Evolutionary conservation across 176 grass and related monocot genomes (phyloP).

Genomic region (Zoysia pacifica): DNA sequence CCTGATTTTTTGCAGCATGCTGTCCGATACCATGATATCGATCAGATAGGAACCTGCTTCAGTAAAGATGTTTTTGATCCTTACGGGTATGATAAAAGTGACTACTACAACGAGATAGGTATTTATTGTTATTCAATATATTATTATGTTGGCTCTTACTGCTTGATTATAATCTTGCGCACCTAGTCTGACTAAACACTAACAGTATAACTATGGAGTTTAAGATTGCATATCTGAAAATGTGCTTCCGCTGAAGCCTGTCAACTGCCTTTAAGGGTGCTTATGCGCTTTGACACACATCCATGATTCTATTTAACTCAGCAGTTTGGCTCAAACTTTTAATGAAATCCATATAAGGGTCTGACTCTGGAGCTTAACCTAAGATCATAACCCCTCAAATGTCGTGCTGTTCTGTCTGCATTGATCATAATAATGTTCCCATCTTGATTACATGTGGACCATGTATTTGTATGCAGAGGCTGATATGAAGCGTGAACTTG

Average conservation of each 20-base stretch:
- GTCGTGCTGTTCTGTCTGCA: not conserved
- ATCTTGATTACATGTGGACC: slow-evolving; percentile 16
- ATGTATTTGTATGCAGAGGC: slow-evolving; percentile 55
- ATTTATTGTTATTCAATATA: slow-evolving; percentile 26
- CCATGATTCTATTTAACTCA: not conserved
- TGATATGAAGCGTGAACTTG: slow-evolving; percentile 89
- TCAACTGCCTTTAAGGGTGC: not conserved
- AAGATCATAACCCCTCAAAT: not conserved
- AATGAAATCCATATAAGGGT: not conserved
- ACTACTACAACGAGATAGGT: slow-evolving; percentile 95
- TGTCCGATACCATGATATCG: slow-evolving; percentile 96
- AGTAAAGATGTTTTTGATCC: slow-evolving; percentile 95
- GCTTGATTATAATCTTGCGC: slow-evolving; percentile 3
- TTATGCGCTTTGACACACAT: not conserved
- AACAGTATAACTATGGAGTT: not conserved
- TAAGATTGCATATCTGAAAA: not conserved
- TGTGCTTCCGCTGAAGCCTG: not conserved
- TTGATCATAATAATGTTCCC: slow-evolving; percentile 10
- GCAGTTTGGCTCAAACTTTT: not conserved
- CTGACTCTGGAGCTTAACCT: not conserved
- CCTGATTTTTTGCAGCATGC: slow-evolving; percentile 97
- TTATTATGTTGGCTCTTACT: not conserved
- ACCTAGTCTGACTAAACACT: slow-evolving; percentile 3
- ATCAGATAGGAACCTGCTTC: slow-evolving; percentile 95
- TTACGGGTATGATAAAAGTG: slow-evolving; percentile 76